Evolutionary conservation across 352 stramenopile genomes (phyloP), one percentile per base, ranked within the genome.

Genomic region (Globisporangium iwayamae): DNA sequence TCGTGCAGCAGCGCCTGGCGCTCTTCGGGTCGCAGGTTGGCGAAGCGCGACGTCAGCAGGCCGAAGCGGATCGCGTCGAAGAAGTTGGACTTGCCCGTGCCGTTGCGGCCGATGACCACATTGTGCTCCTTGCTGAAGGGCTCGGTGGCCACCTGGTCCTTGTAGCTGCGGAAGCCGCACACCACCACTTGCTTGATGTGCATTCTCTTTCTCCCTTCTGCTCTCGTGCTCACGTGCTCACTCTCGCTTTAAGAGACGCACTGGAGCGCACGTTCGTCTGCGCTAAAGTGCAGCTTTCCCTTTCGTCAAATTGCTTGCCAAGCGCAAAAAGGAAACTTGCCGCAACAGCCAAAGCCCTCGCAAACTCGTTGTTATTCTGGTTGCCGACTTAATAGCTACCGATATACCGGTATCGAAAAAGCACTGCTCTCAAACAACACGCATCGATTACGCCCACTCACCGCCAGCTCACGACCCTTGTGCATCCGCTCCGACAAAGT

Each of bases 61-160:
- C 97, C 97, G 71, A 99, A 99, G 82, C 98, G 96, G 69, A 99
- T 98, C 48, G 98, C 98, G 73, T 99, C 96, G 74, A 99, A 99
- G 62, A 99, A 97, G 79, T 99, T 99, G 61, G 85, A 97, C 71
- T 99, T 99, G 60, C 96, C 96, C 39, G 80, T 95, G 62, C 96
- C 96, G 71, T 99, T 99, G 61, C 97, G 78, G 13, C 98, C 98
- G 39, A 99, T 97, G 39, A 99, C 97, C 30, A 96, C 94, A 73
- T 99, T 99, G 61, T 96, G 89, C 69, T 98, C 81, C 56, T 92
- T 75, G 69, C 95, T 98, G 77, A 98, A 99, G 43, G 80, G 80
- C 56, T 96, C 90, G 30, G 96, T 92, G 6, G 89, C 77, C 39
- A 90, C 77, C 65, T 98, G 89, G 63, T 96, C 89, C 69, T 96